Base-by-base conservation (phyloP, 176 grass and related monocot genomes). In the Eleusine indica region DNA sequence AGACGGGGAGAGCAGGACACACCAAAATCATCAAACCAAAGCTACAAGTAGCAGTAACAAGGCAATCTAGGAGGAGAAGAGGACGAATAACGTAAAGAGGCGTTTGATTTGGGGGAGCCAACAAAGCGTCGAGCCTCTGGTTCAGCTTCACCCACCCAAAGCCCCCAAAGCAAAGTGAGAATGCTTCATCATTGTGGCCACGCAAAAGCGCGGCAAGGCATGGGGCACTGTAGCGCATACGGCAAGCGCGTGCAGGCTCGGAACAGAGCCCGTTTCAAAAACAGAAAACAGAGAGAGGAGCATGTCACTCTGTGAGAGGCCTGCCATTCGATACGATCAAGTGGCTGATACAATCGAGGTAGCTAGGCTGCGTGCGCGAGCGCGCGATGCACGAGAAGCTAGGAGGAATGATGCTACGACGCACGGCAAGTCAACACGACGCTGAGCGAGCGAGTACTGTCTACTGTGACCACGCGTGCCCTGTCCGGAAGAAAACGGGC, bases 131-230 rank as follows among this genome's bases (percentile, higher is more conserved):
- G 7, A 51, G 62, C 77, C 80, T 74, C 70, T 49, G 40, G 43
- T 35, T 35, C 32, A 35, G 32, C 2, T 35, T 35, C 32, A 35
- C 32, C 40, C 41, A 41, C 4, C 6, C 13, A 25, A 62, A 21
- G 66, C 42, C 19, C 28, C 22, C 57, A 87, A 83, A 84, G 84
- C 84, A 90, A 84, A 84, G 75, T 53, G 79, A 62, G 49, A 75
- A 18, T 61, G 75, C 9, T 70, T 42, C 84, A 87, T 90, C 75
- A 90, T 90, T 87, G 80, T 84, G 89, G 84, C 48, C 84, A 83
- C 80, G 70, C 70, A 71, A 90, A 90, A 87, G 89, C 84, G 52
- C 64, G 44, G 65, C 89, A 87, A 86, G 87, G 89, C 84, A 46
- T 87, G 88, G 39, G 22, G 3, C 17, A 47, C 79, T 80, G 84